Conservation (phyloP, 2,329 filamentous ascomycete genomes). For the Zasmidium citrigriseum region DNA sequence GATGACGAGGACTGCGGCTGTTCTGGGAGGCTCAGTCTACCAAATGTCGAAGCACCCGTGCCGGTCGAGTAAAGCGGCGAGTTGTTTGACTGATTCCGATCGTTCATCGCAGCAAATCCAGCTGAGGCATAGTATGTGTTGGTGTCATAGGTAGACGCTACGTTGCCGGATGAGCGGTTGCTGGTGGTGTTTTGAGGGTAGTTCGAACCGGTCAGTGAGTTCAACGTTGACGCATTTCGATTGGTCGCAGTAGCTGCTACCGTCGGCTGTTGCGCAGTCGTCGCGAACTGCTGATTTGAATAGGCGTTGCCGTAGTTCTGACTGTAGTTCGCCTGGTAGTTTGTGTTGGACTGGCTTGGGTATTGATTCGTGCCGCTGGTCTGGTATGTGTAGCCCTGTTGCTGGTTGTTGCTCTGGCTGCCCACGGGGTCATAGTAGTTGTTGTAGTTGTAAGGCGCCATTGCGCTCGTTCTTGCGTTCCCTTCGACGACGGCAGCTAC, state of each 20-base stretch:
- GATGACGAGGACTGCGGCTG: conserved; percentile 21
- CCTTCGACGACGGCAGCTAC: not conserved
- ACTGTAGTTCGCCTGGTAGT: conserved; percentile 17
- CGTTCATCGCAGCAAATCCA: conserved; percentile 2
- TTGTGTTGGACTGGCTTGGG: conserved; percentile 15
- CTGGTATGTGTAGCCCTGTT: conserved; percentile 24
- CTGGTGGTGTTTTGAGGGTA: conserved; percentile 22
- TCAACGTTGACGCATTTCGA: conserved; percentile 26
- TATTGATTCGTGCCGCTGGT: conserved; percentile 17
- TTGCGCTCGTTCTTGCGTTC: conserved; percentile 10
- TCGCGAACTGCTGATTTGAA: conserved; percentile 24
- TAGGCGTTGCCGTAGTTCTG: conserved; percentile 20
- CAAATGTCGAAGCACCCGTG: conserved; percentile 22
- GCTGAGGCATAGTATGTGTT: conserved; percentile 19
- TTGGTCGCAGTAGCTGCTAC: conserved; percentile 11
- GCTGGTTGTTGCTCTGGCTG: conserved; percentile 31
- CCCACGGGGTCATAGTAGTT: conserved; percentile 36
- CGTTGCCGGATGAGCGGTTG: conserved; percentile 9
- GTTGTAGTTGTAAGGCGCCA: conserved; percentile 33
- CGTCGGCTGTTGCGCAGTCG: conserved; percentile 15
- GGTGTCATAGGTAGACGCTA: conserved; percentile 17
- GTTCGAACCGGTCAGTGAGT: conserved; percentile 23
- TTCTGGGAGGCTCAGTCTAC: conserved; percentile 25
- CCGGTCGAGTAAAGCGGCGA: conserved; percentile 29
- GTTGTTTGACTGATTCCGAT: conserved; percentile 25